phyloP scores from a whole-genome alignment of 148 eudicot genomes.

The Fagopyrum esculentum region DNA sequence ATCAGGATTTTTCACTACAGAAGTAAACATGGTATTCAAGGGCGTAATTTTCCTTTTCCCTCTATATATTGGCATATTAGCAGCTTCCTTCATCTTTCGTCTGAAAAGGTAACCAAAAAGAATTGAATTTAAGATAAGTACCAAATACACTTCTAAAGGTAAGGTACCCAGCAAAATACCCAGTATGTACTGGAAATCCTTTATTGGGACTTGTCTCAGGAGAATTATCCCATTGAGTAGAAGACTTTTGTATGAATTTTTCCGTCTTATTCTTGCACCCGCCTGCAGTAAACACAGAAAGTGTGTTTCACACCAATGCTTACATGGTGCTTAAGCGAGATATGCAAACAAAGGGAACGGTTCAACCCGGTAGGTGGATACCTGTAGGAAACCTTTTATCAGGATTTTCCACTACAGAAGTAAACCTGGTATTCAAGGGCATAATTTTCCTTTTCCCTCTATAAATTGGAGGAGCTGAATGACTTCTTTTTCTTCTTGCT shows the following conservation, averaged over 20 bases:
- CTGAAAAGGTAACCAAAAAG: constrained; percentile 33
- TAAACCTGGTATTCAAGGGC: constrained; percentile 24
- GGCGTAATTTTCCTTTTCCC: too few species aligned
- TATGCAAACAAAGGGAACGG: constrained; percentile 7
- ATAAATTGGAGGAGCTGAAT: constrained; percentile 80
- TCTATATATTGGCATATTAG: constrained; percentile 10
- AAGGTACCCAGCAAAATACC: constrained; percentile 28
- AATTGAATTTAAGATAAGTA: constrained; percentile 10
- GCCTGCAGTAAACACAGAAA: constrained; percentile 29
- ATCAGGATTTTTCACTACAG: too few species aligned
- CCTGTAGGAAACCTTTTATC: constrained; percentile 22
- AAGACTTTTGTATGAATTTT: constrained; percentile 15
- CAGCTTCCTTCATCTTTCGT: constrained; percentile 25
- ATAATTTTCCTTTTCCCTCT: constrained; percentile 46
- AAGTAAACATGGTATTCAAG: too few species aligned
- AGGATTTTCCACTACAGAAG: constrained; percentile 22
- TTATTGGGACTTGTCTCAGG: constrained; percentile 22
- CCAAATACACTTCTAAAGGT: not conserved
- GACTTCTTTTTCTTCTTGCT: constrained; percentile 52
- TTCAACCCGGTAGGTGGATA: constrained; percentile 13
- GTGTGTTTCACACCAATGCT: not conserved
- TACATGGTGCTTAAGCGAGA: not conserved
- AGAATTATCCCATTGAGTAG: constrained; percentile 17
- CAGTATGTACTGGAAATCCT: constrained; percentile 21
- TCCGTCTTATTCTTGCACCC: constrained; percentile 25